Base-by-base conservation (phyloP, 371 early-diverging fungal genomes). In the Mortierella sp. region DNA sequence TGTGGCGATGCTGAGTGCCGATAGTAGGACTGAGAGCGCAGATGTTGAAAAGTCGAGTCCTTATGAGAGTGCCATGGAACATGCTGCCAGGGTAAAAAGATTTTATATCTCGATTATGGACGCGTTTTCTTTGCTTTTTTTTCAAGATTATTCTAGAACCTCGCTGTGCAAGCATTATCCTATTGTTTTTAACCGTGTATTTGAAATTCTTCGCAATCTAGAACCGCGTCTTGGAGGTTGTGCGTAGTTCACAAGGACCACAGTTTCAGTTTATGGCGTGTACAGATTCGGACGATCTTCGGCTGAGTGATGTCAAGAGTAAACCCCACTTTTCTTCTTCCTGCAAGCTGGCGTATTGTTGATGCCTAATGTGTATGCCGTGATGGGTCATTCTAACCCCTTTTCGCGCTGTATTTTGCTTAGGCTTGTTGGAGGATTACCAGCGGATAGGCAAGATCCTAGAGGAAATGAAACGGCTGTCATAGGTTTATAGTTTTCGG, bases 181-280 rank as follows among this genome's bases (percentile, higher is more conserved):
- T n/a, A n/a, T n/a, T n/a, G n/a, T n/a, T n/a, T n/a, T 14, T 28
- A 51, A 17, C 19, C n/a, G 30, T 39, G 19, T 24, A 1, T 28
- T 32, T 21, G 43, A 19, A 32, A 5, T 32, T 50, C 34, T 34
- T 27, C 34, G 4, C 15, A 7, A 37, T 24, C 21, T 59, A 71
- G 66, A 44, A 49, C 14, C 72, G 62, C 15, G 50, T 62, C 12
- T 5, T 61, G 49, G 65, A 65, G 11, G 56, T 43, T 53, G 26
- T 72, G n/a, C 26, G 52, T 23, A 56, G 23, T 14, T 30, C 62
- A 3, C 48, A 60, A 12, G 63, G 72, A 19, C 72, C 72, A 1
- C 65, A 57, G 49, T 26, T 61, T 24, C 61, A 65, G 34, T 72
- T 56, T 28, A 72, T 72, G 72, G 67, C 72, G 11, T 72, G 72